Evolutionary conservation across 345 rosid genomes (phyloP).

Genomic region (Cochlearia excelsa): DNA sequence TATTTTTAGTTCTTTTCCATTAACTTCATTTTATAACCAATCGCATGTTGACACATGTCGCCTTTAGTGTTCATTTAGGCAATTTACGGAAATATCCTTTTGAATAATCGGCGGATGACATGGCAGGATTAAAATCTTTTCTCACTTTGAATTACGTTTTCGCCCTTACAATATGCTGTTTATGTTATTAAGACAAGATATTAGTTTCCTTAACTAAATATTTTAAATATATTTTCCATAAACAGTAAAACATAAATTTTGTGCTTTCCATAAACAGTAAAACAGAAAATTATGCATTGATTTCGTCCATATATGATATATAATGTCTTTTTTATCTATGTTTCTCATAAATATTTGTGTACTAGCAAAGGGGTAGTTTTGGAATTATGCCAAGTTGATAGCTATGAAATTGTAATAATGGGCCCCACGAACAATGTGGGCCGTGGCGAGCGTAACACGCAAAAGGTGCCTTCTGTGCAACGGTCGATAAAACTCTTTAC

Average conservation of each 20-base stretch:
- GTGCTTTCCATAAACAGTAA: background rate
- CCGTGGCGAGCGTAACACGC: conserved; percentile 37
- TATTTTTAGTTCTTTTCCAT: conserved; percentile 9
- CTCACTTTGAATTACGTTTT: conserved; percentile 11
- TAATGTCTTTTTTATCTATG: background rate
- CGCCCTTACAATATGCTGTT: background rate
- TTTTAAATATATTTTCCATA: background rate
- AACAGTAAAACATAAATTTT: background rate
- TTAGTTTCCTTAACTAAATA: background rate
- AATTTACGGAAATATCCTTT: conserved; percentile 21
- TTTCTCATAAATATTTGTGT: background rate
- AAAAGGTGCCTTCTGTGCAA: conserved; percentile 25
- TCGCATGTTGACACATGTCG: conserved; percentile 1
- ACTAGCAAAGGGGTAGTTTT: conserved; percentile 7
- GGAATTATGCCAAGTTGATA: conserved; percentile 11
- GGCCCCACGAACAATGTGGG: conserved; percentile 34
- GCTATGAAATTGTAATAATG: conserved; percentile 7
- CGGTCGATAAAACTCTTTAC: conserved; percentile 37
- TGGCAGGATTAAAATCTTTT: conserved; percentile 20
- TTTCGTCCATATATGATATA: background rate
- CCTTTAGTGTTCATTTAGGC: background rate
- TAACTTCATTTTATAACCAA: background rate
- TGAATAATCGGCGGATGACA: conserved; percentile 29
- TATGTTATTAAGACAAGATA: background rate
- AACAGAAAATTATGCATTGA: background rate